Evolutionary conservation across 345 rosid species (phyloP), one percentile per base, ranked within the genome.

Genomic region (Eucalyptus shirleyi): DNA sequence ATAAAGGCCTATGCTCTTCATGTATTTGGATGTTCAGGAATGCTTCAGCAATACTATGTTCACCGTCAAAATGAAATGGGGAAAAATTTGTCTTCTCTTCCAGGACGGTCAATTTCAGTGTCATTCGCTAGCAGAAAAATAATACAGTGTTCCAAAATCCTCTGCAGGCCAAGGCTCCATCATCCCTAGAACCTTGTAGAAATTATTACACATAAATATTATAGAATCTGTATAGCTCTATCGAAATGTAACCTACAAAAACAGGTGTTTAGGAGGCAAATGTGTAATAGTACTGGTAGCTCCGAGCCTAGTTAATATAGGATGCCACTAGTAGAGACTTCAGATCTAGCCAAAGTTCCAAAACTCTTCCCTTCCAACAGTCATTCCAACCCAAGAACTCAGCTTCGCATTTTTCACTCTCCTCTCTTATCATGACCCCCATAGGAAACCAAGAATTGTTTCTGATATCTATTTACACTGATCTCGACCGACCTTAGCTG

Each of bases 401-500:
- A 23, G 32, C 21, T 69, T 42, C 49, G 50, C 56, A 72, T 51
- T 34, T 89, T 50, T 77, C 28, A n/a, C 32, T 45, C 87, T 42
- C 80, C 23, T 34, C 88, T 86, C 40, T 49, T 50, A 32, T 72
- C 53, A 49, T 30, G 40, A 40, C 30, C 32, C 40, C 87, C 77
- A 53, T 45, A 87, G 50, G 85, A 77, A 77, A 77, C 85, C 91
- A 55, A 62, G 85, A 86, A 89, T 87, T n/a, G 55, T 32, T 86
- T 85, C 86, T 80, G 59, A 23, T 82, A 89, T 90, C 94, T 97
- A 98, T 96, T 89, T 96, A 95, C 99, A 98, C 92, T 93, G 99
- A 89, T 90, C 92, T 87, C 91, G 87, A 50, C 96, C 94, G 14
- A 87, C 89, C 91, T 91, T 94, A 50, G 96, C 95, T 30, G 88